A percentile compares a stretch with the other conserved stretches of the same genome.
Conservation (phyloP, 371 early-diverging fungal species). For the Blastocladiella emersonii region DNA sequence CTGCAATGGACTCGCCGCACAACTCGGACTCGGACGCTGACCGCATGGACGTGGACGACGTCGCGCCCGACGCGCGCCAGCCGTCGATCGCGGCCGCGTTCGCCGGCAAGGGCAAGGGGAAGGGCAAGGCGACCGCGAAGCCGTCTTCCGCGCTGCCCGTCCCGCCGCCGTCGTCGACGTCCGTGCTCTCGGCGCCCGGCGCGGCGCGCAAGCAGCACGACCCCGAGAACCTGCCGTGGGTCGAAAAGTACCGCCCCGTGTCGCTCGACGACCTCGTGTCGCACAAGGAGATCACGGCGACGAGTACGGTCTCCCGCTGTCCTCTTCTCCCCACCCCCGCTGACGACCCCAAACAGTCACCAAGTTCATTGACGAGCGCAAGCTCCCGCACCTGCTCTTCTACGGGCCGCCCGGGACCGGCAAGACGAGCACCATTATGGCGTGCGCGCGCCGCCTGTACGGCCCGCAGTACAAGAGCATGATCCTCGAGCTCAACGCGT, state of each 20-base stretch:
- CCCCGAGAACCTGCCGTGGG: slow-evolving; percentile 29
- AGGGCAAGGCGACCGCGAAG: background rate
- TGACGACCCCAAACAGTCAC: slow-evolving; percentile 35
- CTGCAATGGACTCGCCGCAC: too few species aligned
- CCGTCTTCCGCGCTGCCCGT: too few species aligned
- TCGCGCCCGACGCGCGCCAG: too few species aligned
- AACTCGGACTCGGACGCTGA: too few species aligned
- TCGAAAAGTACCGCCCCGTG: slow-evolving; percentile 89
- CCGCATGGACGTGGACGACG: too few species aligned
- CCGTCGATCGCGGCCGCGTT: too few species aligned
- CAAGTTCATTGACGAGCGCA: slow-evolving; percentile 71
- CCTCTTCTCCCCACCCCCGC: background rate
- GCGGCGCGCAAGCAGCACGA: background rate
- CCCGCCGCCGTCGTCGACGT: background rate
- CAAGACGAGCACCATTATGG: slow-evolving; percentile 95
- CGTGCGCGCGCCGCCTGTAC: slow-evolving; percentile 77
- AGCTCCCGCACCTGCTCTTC: slow-evolving; percentile 96
- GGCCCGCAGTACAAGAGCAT: slow-evolving; percentile 65
- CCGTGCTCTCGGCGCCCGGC: background rate
- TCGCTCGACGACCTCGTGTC: slow-evolving; percentile 77
- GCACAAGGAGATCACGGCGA: slow-evolving; percentile 75
- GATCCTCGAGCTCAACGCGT: slow-evolving; percentile 95
- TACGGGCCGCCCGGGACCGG: slow-evolving; percentile 97
- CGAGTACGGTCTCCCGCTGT: slow-evolving; percentile 35
- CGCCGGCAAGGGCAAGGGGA: background rate